Percentiles rank a stretch among this genome's conserved stretches.
Evolutionary conservation across 768 basidiomycete genomes (phyloP).

Genomic region (Asterophora parasitica): DNA sequence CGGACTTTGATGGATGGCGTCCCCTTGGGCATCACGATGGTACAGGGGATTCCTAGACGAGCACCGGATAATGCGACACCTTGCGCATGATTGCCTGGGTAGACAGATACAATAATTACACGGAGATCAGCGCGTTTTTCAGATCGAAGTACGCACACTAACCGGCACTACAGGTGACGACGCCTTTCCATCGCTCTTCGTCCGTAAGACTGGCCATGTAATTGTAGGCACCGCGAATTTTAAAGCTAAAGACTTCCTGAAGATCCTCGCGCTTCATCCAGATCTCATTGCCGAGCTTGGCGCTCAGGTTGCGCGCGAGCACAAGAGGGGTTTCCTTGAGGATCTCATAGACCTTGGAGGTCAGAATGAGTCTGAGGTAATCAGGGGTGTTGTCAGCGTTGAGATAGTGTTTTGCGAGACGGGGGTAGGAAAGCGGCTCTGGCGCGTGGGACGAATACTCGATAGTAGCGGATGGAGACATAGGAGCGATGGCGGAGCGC

Average conservation of each 20-base stretch:
- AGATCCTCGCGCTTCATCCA: slow-evolving; percentile 97
- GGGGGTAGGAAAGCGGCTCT: slow-evolving; percentile 59
- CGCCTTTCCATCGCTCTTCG: slow-evolving; percentile 95
- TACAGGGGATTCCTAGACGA: slow-evolving; percentile 85
- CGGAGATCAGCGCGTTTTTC: slow-evolving; percentile 6
- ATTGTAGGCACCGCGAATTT: slow-evolving; percentile 97
- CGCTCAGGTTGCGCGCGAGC: slow-evolving; percentile 78
- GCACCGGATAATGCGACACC: slow-evolving; percentile 95
- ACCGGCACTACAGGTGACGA: slow-evolving; percentile 98
- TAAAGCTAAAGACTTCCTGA: slow-evolving; percentile 98
- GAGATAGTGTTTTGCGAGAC: slow-evolving; percentile 61
- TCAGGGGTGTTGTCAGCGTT: slow-evolving; percentile 70
- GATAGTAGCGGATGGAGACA: slow-evolving; percentile 48
- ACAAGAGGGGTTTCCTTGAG: slow-evolving; percentile 88
- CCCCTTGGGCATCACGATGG: slow-evolving; percentile 97
- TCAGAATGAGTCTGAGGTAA: slow-evolving; percentile 84
- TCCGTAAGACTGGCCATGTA: slow-evolving; percentile 88
- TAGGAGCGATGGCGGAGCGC: slow-evolving; percentile 14
- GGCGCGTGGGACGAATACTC: slow-evolving; percentile 71
- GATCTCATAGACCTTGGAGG: slow-evolving; percentile 88
- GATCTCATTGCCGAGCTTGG: slow-evolving; percentile 86
- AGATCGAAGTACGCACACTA: slow-evolving; percentile 49
- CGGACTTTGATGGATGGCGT: slow-evolving; percentile 96
- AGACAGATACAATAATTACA: background rate
- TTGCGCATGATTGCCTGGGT: slow-evolving; percentile 93